A percentile compares a stretch with the other conserved stretches of the same genome.
Conservation (phyloP, 2,329 filamentous ascomycete genomes). For the Fusarium nygamai region DNA sequence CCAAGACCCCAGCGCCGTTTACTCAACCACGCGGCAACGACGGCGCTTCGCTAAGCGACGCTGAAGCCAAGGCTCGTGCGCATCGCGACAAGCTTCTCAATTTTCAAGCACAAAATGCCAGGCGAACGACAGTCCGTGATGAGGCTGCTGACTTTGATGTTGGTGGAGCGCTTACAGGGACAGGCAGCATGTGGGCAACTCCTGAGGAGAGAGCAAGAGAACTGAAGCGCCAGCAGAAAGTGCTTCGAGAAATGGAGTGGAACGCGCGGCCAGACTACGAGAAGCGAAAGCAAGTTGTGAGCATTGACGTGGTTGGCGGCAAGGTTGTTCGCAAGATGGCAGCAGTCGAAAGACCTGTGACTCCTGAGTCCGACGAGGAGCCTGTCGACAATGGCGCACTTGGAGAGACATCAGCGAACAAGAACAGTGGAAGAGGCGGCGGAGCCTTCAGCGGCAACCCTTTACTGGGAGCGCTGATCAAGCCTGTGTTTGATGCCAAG, state of each 20-base stretch:
- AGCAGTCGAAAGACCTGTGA: slow-evolving; percentile 66
- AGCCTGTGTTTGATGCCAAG: slow-evolving; percentile 67
- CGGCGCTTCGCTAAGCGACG: slow-evolving; percentile 59
- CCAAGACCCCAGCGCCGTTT: slow-evolving; percentile 69
- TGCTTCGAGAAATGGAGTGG: slow-evolving; percentile 88
- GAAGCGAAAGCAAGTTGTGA: slow-evolving; percentile 84
- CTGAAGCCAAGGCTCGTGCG: slow-evolving; percentile 74
- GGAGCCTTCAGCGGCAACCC: slow-evolving; percentile 77
- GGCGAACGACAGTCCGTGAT: slow-evolving; percentile 84
- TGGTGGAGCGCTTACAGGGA: slow-evolving; percentile 54
- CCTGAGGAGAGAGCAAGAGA: slow-evolving; percentile 85
- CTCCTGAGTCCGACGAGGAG: slow-evolving; percentile 58
- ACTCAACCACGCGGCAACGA: slow-evolving; percentile 56
- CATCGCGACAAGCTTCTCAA: slow-evolving; percentile 83
- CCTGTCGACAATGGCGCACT: slow-evolving; percentile 45
- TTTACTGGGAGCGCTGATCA: slow-evolving; percentile 70
- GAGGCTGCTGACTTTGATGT: slow-evolving; percentile 77
- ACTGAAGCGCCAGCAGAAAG: slow-evolving; percentile 85
- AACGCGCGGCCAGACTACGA: slow-evolving; percentile 87
- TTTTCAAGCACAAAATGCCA: slow-evolving; percentile 88
- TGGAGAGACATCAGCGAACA: slow-evolving; percentile 50
- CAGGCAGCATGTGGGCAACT: slow-evolving; percentile 78
- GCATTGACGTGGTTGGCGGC: slow-evolving; percentile 81
- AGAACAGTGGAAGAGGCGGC: slow-evolving; percentile 47
- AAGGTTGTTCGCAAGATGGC: slow-evolving; percentile 80